Base-by-base conservation (phyloP, 2,329 filamentous ascomycete genomes). In the Pochonia chlamydosporia region DNA sequence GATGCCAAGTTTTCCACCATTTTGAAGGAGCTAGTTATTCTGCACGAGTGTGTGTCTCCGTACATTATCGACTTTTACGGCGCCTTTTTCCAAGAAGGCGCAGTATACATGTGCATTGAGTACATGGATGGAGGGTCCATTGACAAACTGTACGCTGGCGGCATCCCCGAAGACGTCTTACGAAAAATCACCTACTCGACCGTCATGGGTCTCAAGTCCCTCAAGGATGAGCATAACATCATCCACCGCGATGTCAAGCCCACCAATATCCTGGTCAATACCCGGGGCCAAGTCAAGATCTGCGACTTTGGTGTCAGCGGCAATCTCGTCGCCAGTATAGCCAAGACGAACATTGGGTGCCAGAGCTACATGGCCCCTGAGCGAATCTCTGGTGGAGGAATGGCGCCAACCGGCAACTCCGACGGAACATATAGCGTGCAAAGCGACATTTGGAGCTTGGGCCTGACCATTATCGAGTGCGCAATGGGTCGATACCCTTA, bases 321-420 rank as follows among this genome's bases (percentile, higher is more conserved):
- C 45, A 99, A 99, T 59, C 72, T 99, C 21, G 93, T 99, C 20
- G 92, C 93, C 21, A 96, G 90, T 71, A 97, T 97, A 59, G 93
- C 93, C 44, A 96, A 95, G 70, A 99, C 93, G 24, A 99, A 99
- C 63, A 99, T 99, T 59, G 93, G 93, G 33, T 99, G 93, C 61
- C 93, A 99, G 69, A 96, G 91, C 62, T 99, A 99, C 70, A 99
- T 99, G 93, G 93, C 93, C 0, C 93, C 93, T 0, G 93, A 99
- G 67, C 77, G 93, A 54, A 99, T 99, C 59, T 89, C 89, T 8
- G 89, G 89, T 42, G 90, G 91, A 48, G 86, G 86, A 20, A 82
- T 90, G 59, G 82, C 87, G 49, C 79, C 85, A 52, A 76, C 83
- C 16, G 80, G 82, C 49, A 78, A 79, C 47, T 75, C 80, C 5